Evolutionary conservation across 805 yeast species (phyloP), one percentile per base, ranked within the genome.

Genomic region (Suhomyces emberorum): DNA sequence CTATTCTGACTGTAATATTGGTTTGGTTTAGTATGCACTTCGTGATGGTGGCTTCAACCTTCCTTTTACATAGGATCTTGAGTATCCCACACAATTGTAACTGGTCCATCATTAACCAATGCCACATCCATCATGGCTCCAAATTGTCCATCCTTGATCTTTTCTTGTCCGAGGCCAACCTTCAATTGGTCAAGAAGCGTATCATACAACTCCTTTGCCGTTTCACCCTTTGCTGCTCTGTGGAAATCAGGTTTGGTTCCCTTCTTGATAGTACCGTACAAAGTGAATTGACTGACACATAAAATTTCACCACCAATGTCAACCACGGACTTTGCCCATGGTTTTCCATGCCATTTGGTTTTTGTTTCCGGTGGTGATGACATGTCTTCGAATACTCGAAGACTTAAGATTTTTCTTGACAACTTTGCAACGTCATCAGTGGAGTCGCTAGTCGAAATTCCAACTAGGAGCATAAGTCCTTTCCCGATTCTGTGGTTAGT

Each of bases 41-140:
- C 28, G 28, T 21, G 23, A 10, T 10, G 23, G 23, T 7, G 10
- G 23, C 23, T 28, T 26, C 17, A 15, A 15, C 15, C 38, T 43
- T 41, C n/a, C n/a, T n/a, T n/a, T n/a, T n/a, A n/a, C n/a, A n/a
- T n/a, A n/a, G 28, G 43, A 34, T 75, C 76, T 33, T 61, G 72
- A 1, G 91, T 83, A 54, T 89, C 96, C 65, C 83, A 74, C 15
- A 81, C 74, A 21, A 91, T 82, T 0, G 98, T 91, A 1, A 86
- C 88, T 0, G 98, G 98, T 1, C 98, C 98, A 51, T 91, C 97
- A 52, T 93, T 93, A 10, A 82, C 78, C 42, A 91, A 60, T 1
- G 74, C 74, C 11, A 95, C 96, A 44, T 87, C 95, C 98, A 93
- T 93, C 96, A 91, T 86, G 8, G 91, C 98, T 0, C 98, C 98